These are phyloP conservation scores for Fusarium circinatum DNA, from an alignment of 2,329 filamentous ascomycete genomes.

Conservation along the genomic window DNA sequence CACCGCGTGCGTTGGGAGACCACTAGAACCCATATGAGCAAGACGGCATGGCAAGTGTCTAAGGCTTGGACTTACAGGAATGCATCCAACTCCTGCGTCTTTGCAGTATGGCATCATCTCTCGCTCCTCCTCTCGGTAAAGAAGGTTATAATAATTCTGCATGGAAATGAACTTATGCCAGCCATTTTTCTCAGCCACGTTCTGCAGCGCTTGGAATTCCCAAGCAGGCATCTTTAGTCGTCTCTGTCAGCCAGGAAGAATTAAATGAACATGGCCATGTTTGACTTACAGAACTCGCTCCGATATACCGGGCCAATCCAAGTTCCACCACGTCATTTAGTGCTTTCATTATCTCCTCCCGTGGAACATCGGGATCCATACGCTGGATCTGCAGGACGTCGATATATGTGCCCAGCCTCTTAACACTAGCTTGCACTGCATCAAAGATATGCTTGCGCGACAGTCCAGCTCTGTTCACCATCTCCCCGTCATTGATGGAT, in stretches of 20 bases:
- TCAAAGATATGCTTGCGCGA: neutral
- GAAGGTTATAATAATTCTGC: conserved; percentile 65
- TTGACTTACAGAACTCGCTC: neutral
- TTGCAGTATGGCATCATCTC: conserved; percentile 53
- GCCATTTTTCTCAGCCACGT: conserved; percentile 60
- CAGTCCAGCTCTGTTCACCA: neutral
- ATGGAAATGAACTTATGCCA: conserved; percentile 68
- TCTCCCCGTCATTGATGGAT: neutral
- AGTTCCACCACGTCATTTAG: neutral
- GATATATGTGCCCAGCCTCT: neutral
- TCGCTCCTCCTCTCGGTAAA: conserved; percentile 68
- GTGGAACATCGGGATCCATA: neutral
- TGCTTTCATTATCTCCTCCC: neutral
- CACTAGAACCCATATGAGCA: neutral
- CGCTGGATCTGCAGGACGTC: neutral
- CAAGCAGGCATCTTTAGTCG: neutral
- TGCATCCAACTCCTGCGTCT: neutral
- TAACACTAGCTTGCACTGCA: neutral
- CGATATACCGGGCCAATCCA: neutral
- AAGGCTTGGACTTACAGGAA: neutral
- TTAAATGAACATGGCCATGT: accelerated
- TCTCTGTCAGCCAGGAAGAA: conserved; percentile 51
- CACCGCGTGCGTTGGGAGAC: neutral
- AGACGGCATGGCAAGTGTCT: too few relatives aligned
- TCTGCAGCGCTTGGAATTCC: conserved; percentile 56